A percentile compares a stretch with the other conserved stretches of the same genome.
Evolutionary conservation across 306 rosid genomes (phyloP).

Genomic region (Trifolium pratense): DNA sequence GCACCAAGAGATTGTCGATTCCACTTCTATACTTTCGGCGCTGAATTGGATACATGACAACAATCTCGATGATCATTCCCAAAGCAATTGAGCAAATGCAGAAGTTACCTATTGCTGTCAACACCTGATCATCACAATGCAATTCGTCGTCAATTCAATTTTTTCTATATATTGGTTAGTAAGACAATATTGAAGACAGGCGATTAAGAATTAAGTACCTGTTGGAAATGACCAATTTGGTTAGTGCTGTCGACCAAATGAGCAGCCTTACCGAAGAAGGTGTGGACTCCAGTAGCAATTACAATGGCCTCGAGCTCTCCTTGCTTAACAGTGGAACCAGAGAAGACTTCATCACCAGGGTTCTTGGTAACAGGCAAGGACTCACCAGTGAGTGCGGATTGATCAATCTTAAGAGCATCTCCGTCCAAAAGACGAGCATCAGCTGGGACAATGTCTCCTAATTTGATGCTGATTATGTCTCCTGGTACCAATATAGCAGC

Average conservation of each 20-base stretch:
- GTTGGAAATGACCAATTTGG: conserved; percentile 83
- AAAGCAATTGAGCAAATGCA: conserved; percentile 85
- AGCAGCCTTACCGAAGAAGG: conserved; percentile 98
- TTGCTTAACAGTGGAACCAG: conserved; percentile 92
- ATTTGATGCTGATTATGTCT: conserved; percentile 77
- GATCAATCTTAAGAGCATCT: conserved; percentile 83
- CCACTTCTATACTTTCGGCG: conserved; percentile 72
- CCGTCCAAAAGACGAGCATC: conserved; percentile 92
- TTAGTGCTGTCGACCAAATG: conserved; percentile 86
- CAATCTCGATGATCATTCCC: conserved; percentile 72
- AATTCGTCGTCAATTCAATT: too few relatives aligned
- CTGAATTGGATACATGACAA: conserved; percentile 90
- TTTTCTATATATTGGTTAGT: too few relatives aligned
- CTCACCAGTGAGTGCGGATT: conserved; percentile 90
- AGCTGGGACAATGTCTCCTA: conserved; percentile 88
- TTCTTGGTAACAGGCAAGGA: conserved; percentile 66
- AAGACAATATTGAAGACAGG: too few relatives aligned
- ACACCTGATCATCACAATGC: conserved; percentile 55
- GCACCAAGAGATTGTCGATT: conserved; percentile 86
- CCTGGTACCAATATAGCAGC: conserved; percentile 85
- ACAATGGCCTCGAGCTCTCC: conserved; percentile 94
- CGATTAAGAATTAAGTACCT: conserved; percentile 49
- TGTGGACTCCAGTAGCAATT: conserved; percentile 91
- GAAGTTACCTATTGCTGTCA: conserved; percentile 91
- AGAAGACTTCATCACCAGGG: conserved; percentile 78